These are phyloP conservation scores for Tilletia caries DNA, from an alignment of 1,284 basidiomycete genomes.

Conservation along the genomic window DNA sequence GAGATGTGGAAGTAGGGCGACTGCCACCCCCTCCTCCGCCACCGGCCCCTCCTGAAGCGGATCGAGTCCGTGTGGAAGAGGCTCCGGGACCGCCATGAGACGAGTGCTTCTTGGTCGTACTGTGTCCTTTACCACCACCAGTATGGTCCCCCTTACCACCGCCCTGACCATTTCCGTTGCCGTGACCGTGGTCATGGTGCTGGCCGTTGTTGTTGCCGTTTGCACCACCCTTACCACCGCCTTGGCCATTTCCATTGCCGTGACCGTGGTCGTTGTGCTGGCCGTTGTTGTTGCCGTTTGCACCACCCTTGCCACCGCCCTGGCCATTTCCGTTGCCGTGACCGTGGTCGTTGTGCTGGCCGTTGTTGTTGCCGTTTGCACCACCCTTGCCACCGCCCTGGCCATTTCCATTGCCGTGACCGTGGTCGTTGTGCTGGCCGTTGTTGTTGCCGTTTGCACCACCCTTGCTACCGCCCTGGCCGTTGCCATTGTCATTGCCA, in stretches of 20 bases:
- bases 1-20: too few species aligned
- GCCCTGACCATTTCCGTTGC: slow-evolving; percentile 17
- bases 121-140: not conserved
- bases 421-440: not conserved
- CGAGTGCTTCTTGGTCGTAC: not conserved
- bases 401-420: not conserved
- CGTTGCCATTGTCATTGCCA: not conserved
- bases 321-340: too few species aligned
- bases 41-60: too few species aligned
- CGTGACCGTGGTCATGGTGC: not conserved
- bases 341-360: not conserved
- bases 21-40: not conserved
- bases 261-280: not conserved
- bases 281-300: not conserved
- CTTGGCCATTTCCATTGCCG: not conserved
- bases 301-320: not conserved
- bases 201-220: not conserved
- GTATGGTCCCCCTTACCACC: not conserved
- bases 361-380: not conserved
- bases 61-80: not conserved
- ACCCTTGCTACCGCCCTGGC: not conserved
- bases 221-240: not conserved
- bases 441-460: not conserved
- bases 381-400: not conserved
- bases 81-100: not conserved